Evolutionary conservation across 139 green algal species (phyloP), one percentile per base, ranked within the genome.

Genomic region (Pleodorina starrii): DNA sequence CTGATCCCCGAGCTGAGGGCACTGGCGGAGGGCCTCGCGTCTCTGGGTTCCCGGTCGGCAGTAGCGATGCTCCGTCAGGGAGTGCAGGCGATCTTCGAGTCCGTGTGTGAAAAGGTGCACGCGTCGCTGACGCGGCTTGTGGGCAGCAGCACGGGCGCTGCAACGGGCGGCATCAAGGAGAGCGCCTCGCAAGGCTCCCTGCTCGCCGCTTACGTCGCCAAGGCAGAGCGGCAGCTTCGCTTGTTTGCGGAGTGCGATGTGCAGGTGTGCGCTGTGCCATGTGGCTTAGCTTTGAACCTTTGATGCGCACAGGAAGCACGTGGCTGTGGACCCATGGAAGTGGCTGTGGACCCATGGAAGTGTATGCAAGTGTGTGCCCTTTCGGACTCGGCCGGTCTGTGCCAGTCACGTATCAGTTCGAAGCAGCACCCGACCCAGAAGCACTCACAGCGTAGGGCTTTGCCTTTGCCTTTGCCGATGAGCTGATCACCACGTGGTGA

Each of bases 21-120:
- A 1, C 48, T 89, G 48, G 84, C 84, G 35, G 84, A 89, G 69
- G 84, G 69, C 10, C 84, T 89, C 35, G 59, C 48, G 71, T 68
- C 84, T 0, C 50, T 89, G 69, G 68, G 12, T 38, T 59, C 63
- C 25, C 2, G 9, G 0, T 23, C 29, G 11, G 69, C 84, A 1
- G 84, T 81, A 25, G 69, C 84, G 23, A 43, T 82, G 50, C 84
- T 89, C 19, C 69, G 84, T 12, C 48, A 59, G 38, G 69, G 68
- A 2, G 69, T 59, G 48, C 3, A 44, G 35, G 48, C 63, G 36
- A 48, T 73, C 36, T 89, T 89, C n/a, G 68, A 29, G 19, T 32
- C 84, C 10, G 50, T 82, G 50, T 82, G 69, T 48, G 68, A 82
- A 36, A n/a, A 57, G 36, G 69, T 60, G 27, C 48, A 43, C n/a